Conservation (phyloP, 345 rosid species). For the Streptanthus diversifolius region DNA sequence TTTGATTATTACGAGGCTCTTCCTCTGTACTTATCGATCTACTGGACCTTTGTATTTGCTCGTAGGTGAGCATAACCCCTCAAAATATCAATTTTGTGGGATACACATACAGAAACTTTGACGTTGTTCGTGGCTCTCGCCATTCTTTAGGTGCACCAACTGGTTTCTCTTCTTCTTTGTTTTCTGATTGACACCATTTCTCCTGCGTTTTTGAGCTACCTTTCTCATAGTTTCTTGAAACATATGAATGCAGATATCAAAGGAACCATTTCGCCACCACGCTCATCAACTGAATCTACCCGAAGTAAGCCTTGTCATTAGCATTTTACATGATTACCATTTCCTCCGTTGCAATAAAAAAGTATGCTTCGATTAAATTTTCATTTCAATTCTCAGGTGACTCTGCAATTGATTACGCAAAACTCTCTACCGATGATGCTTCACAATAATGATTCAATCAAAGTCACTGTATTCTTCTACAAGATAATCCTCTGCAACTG, state of each 20-base stretch:
- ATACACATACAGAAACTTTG: conserved; percentile 84
- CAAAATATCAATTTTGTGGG: conserved; percentile 86
- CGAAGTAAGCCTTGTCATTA: conserved; percentile 41
- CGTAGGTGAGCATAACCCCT: conserved; percentile 54
- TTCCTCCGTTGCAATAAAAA: not conserved
- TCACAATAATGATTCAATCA: conserved; percentile 17
- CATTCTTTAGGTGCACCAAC: conserved; percentile 47
- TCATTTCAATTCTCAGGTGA: conserved; percentile 49
- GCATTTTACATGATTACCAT: not conserved
- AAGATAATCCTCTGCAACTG: conserved; percentile 17
- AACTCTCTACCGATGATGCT: conserved; percentile 28
- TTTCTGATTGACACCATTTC: not conserved
- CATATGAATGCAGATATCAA: conserved; percentile 38
- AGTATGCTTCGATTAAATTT: not conserved
- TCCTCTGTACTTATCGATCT: conserved; percentile 13
- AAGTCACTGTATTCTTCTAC: conserved; percentile 25
- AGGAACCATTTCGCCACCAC: conserved; percentile 37
- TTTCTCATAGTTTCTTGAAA: conserved; percentile 1
- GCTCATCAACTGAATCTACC: conserved; percentile 45
- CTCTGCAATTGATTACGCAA: conserved; percentile 50
- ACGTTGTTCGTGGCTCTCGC: conserved; percentile 62
- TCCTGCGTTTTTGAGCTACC: not conserved
- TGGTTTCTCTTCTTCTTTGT: not conserved
- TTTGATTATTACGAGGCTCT: not conserved
- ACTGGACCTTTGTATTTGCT: not conserved